These are phyloP conservation scores for Solanum tarijense DNA, from an alignment of 257 asterid species.

Conservation along the genomic window DNA sequence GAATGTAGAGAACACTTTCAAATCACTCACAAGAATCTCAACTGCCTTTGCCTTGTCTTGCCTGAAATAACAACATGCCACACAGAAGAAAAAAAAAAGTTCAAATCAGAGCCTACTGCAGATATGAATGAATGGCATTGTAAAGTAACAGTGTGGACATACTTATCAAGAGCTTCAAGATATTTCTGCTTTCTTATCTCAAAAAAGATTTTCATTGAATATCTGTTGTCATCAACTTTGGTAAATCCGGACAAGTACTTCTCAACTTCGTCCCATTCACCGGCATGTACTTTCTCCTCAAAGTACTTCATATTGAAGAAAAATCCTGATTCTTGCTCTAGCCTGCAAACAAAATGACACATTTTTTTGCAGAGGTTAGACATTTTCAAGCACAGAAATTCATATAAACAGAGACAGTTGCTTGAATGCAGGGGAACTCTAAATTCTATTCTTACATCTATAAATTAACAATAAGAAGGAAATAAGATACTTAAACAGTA, in stretches of 20 bases:
- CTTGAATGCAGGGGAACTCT: neutral
- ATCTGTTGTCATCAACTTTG: constrained; percentile 89
- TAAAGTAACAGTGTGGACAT: neutral
- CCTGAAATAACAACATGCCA: constrained; percentile 25
- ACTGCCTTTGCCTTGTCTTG: constrained; percentile 93
- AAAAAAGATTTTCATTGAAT: constrained; percentile 94
- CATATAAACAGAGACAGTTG: neutral
- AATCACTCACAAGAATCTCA: constrained; percentile 72
- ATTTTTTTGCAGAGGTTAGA: neutral
- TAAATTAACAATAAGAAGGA: neutral
- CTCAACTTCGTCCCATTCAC: constrained; percentile 98
- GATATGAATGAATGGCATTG: neutral
- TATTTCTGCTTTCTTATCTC: constrained; percentile 96
- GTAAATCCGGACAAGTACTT: constrained; percentile 92
- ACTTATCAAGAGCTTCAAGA: constrained; percentile 97
- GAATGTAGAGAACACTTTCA: constrained; percentile 84
- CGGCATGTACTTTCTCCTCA: constrained; percentile 94
- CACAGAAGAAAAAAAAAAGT: neutral
- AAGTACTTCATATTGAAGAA: constrained; percentile 94
- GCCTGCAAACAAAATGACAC: constrained; percentile 35
- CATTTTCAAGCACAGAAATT: neutral
- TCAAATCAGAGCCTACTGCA: neutral
- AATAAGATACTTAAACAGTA: neutral
- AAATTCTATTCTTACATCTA: neutral
- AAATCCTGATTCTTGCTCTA: constrained; percentile 94